phyloP scores from a whole-genome alignment of 768 basidiomycete species.

The Hygrophoropsis aurantiaca region DNA sequence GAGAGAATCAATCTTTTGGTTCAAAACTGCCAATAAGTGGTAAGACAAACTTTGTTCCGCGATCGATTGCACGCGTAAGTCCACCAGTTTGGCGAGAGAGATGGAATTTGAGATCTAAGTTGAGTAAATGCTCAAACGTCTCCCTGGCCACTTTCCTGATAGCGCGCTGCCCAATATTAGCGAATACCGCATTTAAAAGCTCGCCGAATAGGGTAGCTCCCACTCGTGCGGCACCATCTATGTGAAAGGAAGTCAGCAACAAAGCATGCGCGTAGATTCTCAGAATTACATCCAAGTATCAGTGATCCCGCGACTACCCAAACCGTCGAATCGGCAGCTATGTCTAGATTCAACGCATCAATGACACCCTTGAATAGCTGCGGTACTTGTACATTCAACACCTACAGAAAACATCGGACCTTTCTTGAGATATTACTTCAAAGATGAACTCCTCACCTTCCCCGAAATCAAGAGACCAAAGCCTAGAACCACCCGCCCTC shows the following conservation, averaged over 20 bases:
- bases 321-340: slow-evolving; percentile 73
- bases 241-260: background rate
- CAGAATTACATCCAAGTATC: slow-evolving; percentile 82
- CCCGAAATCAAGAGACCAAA: slow-evolving; percentile 77
- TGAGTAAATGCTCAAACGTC: slow-evolving; percentile 90
- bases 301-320: slow-evolving; percentile 91
- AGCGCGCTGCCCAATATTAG: slow-evolving; percentile 91
- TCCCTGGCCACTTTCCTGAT: slow-evolving; percentile 94
- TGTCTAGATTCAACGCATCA: slow-evolving; percentile 83
- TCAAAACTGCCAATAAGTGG: background rate
- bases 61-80: slow-evolving; percentile 92
- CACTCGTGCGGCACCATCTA: slow-evolving; percentile 90
- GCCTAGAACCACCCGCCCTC: slow-evolving; percentile 79
- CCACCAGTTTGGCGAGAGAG: slow-evolving; percentile 93
- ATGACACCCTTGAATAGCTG: slow-evolving; percentile 91
- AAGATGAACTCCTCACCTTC: slow-evolving; percentile 54
- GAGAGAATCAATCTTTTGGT: slow-evolving; percentile 3
- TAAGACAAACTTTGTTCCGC: slow-evolving; percentile 84
- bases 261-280: background rate
- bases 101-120: slow-evolving; percentile 91
- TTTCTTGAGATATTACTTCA: background rate
- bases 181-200: slow-evolving; percentile 93
- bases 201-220: slow-evolving; percentile 90
- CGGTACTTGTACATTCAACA: slow-evolving; percentile 98
- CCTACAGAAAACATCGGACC: slow-evolving; percentile 36